These are phyloP conservation scores for Cryptococcus sp. DNA, from an alignment of 1,284 basidiomycete species.

Conservation along the genomic window DNA sequence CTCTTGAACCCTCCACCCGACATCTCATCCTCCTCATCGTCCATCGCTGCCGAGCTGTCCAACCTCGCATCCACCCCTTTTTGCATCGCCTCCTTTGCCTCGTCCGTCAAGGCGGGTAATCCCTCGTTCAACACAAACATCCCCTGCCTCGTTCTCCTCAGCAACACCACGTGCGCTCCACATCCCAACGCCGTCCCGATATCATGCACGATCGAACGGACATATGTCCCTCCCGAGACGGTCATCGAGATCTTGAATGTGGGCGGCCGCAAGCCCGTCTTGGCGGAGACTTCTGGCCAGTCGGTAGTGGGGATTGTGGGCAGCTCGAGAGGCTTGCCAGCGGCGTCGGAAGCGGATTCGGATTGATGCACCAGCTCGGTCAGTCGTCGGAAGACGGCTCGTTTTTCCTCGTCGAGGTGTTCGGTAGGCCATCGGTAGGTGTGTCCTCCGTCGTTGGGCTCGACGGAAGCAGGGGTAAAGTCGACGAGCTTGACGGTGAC, in stretches of 20 bases:
- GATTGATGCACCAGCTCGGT: slow-evolving; percentile 44
- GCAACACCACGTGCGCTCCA: slow-evolving; percentile 83
- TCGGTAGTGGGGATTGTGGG: slow-evolving; percentile 29
- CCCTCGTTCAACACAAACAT: slow-evolving; percentile 57
- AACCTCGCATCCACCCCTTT: slow-evolving; percentile 10
- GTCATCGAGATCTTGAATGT: slow-evolving; percentile 86
- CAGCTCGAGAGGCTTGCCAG: too few species aligned
- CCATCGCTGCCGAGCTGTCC: slow-evolving; percentile 4
- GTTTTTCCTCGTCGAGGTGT: slow-evolving; percentile 62
- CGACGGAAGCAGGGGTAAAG: slow-evolving; percentile 42
- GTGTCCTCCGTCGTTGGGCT: slow-evolving; percentile 42
- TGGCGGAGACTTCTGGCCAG: slow-evolving; percentile 46
- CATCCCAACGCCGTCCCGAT: slow-evolving; percentile 73
- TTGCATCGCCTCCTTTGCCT: slow-evolving; percentile 1
- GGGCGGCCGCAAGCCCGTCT: slow-evolving; percentile 52
- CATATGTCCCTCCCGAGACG: slow-evolving; percentile 95
- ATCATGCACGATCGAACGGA: slow-evolving; percentile 86
- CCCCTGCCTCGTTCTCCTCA: slow-evolving; percentile 79
- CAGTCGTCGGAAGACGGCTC: slow-evolving; percentile 61
- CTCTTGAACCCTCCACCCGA: slow-evolving; percentile 5
- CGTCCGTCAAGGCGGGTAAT: slow-evolving; percentile 18
- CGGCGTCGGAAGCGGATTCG: too few species aligned
- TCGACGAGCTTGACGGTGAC: slow-evolving; percentile 63
- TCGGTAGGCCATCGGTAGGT: slow-evolving; percentile 70
- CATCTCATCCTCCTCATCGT: too few species aligned